Evolutionary conservation across 2,329 filamentous ascomycete species (phyloP).

Genomic region (Scleromitrula shiraiana): DNA sequence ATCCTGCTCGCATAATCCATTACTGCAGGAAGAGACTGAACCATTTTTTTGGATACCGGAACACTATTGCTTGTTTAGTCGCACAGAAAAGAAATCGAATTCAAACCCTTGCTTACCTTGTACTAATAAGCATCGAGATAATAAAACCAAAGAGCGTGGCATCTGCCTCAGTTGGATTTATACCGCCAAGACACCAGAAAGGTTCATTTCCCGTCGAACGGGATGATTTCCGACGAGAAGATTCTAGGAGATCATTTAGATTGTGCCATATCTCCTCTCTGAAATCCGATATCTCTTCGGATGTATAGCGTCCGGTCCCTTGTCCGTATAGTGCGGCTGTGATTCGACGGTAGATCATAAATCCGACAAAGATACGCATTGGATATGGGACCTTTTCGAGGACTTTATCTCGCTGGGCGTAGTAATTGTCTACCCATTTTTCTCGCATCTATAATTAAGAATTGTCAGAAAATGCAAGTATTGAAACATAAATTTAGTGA

Average conservation of each 20-base stretch:
- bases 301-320: constrained; percentile 43
- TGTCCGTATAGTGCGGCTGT: constrained; percentile 44
- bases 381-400: constrained; percentile 44
- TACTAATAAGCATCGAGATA: constrained; percentile 41
- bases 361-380: constrained; percentile 42
- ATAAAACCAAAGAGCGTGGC: constrained; percentile 50
- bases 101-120: constrained; percentile 39
- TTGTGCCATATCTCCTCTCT: constrained; percentile 45
- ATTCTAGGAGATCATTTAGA: constrained; percentile 38
- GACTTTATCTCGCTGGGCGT: constrained; percentile 45
- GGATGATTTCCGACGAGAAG: constrained; percentile 29
- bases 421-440: constrained; percentile 52
- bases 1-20: constrained; percentile 50
- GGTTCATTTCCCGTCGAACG: constrained; percentile 25
- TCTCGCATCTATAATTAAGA: constrained; percentile 37
- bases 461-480: not conserved
- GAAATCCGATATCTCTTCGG: constrained; percentile 40
- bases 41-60: constrained; percentile 38
- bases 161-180: constrained; percentile 49
- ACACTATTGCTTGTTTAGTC: constrained; percentile 29
- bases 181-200: constrained; percentile 51
- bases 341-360: constrained; percentile 38
- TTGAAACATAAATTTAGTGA: no score
- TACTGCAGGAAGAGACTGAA: constrained; percentile 40
- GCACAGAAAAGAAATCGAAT: not conserved